These are phyloP conservation scores for Gyromitra esculenta DNA, from an alignment of 2,329 filamentous ascomycete genomes.

Conservation along the genomic window DNA sequence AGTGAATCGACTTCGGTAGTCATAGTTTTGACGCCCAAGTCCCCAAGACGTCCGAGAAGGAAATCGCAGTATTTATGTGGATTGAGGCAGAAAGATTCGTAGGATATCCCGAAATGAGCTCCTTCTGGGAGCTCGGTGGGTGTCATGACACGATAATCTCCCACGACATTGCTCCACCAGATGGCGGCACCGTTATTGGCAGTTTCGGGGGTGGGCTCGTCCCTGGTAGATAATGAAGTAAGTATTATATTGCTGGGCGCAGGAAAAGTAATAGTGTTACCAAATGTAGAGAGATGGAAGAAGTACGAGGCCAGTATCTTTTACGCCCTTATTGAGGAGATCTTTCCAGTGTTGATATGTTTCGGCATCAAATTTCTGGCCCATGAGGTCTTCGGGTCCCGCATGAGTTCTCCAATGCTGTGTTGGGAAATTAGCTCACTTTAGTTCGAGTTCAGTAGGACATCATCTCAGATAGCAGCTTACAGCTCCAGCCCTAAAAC, in stretches of 20 bases:
- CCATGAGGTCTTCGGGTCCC: constrained; percentile 58
- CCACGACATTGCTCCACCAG: constrained; percentile 61
- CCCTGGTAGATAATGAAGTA: constrained; percentile 28
- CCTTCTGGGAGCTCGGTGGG: constrained; percentile 50
- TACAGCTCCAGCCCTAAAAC: constrained; percentile 50
- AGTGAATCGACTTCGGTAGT: constrained; percentile 48
- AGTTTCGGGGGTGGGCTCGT: constrained; percentile 41
- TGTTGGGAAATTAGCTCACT: not conserved
- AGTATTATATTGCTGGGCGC: not conserved
- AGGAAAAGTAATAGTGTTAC: constrained; percentile 10
- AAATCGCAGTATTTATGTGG: constrained; percentile 60
- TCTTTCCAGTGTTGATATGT: constrained; percentile 61
- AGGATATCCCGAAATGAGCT: constrained; percentile 58
- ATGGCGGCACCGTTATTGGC: constrained; percentile 54
- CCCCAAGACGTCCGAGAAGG: constrained; percentile 41
- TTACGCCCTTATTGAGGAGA: constrained; percentile 55
- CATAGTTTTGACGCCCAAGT: constrained; percentile 51
- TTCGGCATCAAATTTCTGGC: constrained; percentile 61
- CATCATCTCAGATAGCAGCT: not conserved
- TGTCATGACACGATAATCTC: constrained; percentile 58
- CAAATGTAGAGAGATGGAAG: constrained; percentile 44
- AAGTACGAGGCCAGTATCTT: constrained; percentile 53
- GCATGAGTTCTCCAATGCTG: constrained; percentile 63
- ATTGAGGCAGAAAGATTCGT: constrained; percentile 61
- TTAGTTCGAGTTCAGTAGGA: not conserved